Percentiles rank a stretch among this genome's conserved stretches.
Evolutionary conservation across 1,284 basidiomycete genomes (phyloP).

Genomic region (Apiotrichum siamense): DNA sequence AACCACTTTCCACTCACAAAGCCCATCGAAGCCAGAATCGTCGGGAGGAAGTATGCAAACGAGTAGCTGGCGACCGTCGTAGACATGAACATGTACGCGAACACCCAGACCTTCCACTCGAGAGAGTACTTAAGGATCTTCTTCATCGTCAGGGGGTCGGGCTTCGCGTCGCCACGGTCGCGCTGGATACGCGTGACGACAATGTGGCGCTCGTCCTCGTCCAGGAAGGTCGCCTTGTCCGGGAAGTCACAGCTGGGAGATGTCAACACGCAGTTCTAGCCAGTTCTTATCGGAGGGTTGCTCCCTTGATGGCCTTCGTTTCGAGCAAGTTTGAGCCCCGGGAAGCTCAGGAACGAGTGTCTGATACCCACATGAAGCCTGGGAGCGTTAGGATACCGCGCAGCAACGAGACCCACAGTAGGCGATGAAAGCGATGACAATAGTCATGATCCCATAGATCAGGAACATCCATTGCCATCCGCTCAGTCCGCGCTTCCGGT

Average conservation of each 20-base stretch:
- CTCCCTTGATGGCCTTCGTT: too few relatives aligned
- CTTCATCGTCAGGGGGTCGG: constrained; percentile 41
- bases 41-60: constrained; percentile 45
- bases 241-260: constrained; percentile 13
- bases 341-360: constrained; percentile 4
- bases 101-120: constrained; percentile 48
- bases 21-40: constrained; percentile 46
- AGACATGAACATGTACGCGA: constrained; percentile 44
- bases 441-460: not conserved
- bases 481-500: not conserved
- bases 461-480: constrained; percentile 9
- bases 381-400: too few relatives aligned
- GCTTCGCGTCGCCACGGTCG: constrained; percentile 40
- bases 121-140: constrained; percentile 37
- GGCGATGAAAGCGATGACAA: not conserved
- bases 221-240: constrained; percentile 6
- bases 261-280: too few relatives aligned
- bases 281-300: too few relatives aligned
- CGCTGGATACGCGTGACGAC: constrained; percentile 10
- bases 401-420: too few relatives aligned
- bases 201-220: constrained; percentile 3
- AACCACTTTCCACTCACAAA: too few relatives aligned
- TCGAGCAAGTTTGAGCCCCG: too few relatives aligned
- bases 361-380: too few relatives aligned
- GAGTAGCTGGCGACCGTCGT: constrained; percentile 15